Evolutionary conservation across 176 grass and related monocot species (phyloP).

Genomic region (Carex cristatella): DNA sequence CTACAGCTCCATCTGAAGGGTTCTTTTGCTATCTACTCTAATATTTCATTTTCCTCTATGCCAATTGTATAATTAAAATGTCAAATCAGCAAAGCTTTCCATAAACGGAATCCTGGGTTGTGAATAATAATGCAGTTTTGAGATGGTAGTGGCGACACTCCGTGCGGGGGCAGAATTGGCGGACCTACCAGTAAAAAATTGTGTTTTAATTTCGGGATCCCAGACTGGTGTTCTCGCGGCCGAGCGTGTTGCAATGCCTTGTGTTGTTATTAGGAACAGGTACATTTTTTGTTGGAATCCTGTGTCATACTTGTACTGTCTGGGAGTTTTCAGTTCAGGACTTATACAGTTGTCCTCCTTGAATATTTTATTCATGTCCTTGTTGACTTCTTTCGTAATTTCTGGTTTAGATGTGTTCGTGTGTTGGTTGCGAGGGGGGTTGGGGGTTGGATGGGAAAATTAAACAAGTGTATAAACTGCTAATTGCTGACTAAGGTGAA

Average conservation of each 20-base stretch:
- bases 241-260: constrained; percentile 66
- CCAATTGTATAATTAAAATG: neutral
- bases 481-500: no score
- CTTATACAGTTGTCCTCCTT: neutral
- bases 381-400: no score
- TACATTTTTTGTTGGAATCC: neutral
- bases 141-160: constrained; percentile 52
- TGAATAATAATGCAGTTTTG: constrained; percentile 44
- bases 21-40: constrained; percentile 17
- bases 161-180: constrained; percentile 59
- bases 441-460: no score
- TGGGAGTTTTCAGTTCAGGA: neutral
- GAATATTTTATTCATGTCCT: neutral
- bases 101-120: neutral
- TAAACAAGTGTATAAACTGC: no score
- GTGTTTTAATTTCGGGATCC: constrained; percentile 56
- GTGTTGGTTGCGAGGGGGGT: no score
- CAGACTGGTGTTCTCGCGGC: constrained; percentile 52
- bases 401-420: no score
- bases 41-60: neutral
- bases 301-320: neutral
- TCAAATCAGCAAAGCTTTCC: constrained; percentile 2
- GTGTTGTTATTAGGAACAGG: constrained; percentile 68
- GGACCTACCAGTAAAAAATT: constrained; percentile 42
- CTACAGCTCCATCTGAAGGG: constrained; percentile 41